These are phyloP conservation scores for Kwoniella pini DNA, from an alignment of 768 basidiomycete species.

Conservation along the genomic window DNA sequence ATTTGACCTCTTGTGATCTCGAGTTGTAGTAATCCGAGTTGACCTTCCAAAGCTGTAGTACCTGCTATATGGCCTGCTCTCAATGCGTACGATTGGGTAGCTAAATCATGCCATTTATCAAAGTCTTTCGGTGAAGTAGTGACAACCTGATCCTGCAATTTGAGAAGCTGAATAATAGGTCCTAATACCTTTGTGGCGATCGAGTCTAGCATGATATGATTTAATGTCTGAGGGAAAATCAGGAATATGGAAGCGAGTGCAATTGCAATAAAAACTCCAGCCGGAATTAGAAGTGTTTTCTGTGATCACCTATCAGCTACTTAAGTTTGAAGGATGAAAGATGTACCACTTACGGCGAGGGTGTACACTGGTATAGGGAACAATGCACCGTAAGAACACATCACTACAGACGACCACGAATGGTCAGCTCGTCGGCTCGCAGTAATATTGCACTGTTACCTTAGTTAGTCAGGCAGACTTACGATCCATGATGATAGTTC, in stretches of 20 bases:
- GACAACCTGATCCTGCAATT: slow-evolving; percentile 44
- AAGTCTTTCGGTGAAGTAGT: slow-evolving; percentile 29
- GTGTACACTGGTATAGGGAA: slow-evolving; percentile 60
- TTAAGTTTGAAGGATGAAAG: too few relatives aligned
- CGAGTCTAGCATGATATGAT: slow-evolving; percentile 52
- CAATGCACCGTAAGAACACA: slow-evolving; percentile 59
- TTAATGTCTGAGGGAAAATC: slow-evolving; percentile 62
- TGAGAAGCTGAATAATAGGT: slow-evolving; percentile 38
- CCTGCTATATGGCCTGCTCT: slow-evolving; percentile 37
- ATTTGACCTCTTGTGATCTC: slow-evolving; percentile 51
- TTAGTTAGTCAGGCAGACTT: too few relatives aligned
- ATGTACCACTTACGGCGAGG: slow-evolving; percentile 50
- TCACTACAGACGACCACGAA: too few relatives aligned
- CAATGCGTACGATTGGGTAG: slow-evolving; percentile 26
- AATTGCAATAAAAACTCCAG: slow-evolving; percentile 60
- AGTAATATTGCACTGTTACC: too few relatives aligned
- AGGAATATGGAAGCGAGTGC: slow-evolving; percentile 58
- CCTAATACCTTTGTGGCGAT: slow-evolving; percentile 46
- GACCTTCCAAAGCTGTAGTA: slow-evolving; percentile 35
- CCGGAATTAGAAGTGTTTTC: slow-evolving; percentile 57
- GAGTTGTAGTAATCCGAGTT: slow-evolving; percentile 44
- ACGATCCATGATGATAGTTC: slow-evolving; percentile 58
- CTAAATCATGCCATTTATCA: slow-evolving; percentile 36
- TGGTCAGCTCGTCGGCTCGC: too few relatives aligned
- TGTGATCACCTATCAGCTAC: slow-evolving; percentile 12